Evolutionary conservation across 495 filamentous ascomycete genomes (phyloP), one percentile per base, ranked within the genome.

Genomic region (Extremus antarcticus): DNA sequence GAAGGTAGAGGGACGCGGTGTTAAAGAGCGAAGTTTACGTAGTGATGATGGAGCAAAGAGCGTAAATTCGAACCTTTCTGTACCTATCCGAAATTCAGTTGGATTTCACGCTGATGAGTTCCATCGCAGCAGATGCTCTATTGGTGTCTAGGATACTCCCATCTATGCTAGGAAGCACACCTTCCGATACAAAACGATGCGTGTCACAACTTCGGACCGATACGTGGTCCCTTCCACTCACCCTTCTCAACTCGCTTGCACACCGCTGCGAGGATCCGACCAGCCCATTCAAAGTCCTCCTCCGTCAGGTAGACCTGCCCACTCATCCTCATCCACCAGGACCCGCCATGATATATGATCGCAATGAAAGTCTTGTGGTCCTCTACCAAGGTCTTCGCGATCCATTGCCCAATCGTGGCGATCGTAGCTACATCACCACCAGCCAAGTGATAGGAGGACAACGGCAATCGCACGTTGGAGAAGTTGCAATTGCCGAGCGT

Each of bases 301-400:
- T 79, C 63, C 35, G 88, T 87, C 38, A 95, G 65, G 68, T 87
- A 97, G 0, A 88, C 73, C 76, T 95, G 88, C 13, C 76, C 88
- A 65, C 83, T 88, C 38, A 95, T 60, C 25, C 91, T 71, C 3
- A 74, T 75, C 87, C 85, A 95, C 63, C 78, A 73, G 24, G 68
- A 68, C 1, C 75, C 76, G 1, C 67, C 71, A 65, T 88, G 83
- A 9, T 69, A 68, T 49, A 77, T 80, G 8, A 87, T 61, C 0
- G 82, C 74, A 24, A 91, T 70, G 66, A 86, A 90, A 0, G 88
- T 89, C 38, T 83, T 72, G 61, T 81, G 81, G 38, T 88, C 78
- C 0, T 74, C 66, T 0, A 66, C 46, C 55, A 68, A 35, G 20
- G 50, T 71, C 32, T 69, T 64, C 62, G 77, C 67, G 56, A 91